Evolutionary conservation across 352 stramenopile species (phyloP).

Genomic region (Globisporangium camurandrum): DNA sequence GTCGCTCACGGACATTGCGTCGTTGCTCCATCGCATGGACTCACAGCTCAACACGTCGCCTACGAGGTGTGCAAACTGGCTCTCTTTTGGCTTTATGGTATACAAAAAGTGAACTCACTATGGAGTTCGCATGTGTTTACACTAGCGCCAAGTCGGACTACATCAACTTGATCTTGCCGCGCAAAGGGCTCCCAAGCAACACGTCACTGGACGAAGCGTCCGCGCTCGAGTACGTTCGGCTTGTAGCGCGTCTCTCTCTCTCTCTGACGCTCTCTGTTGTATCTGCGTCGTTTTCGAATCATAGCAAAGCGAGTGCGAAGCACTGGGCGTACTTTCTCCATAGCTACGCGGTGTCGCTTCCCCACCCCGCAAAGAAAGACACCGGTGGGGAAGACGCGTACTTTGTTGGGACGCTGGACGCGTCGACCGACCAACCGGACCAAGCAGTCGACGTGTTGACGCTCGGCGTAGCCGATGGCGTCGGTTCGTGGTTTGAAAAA

Average conservation of each 20-base stretch:
- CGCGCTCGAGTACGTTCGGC: slow-evolving; percentile 7
- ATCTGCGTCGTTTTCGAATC: neutral
- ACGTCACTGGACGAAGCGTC: slow-evolving; percentile 33
- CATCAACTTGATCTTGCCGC: slow-evolving; percentile 80
- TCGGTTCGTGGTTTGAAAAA: slow-evolving; percentile 94
- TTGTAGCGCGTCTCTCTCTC: neutral
- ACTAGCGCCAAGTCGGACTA: slow-evolving; percentile 86
- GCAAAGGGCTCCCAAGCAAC: slow-evolving; percentile 72
- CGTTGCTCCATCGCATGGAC: slow-evolving; percentile 58
- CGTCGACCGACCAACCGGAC: slow-evolving; percentile 21
- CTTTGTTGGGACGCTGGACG: slow-evolving; percentile 83
- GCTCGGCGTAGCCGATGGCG: slow-evolving; percentile 92
- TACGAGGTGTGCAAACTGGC: slow-evolving; percentile 25
- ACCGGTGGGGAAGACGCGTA: slow-evolving; percentile 90
- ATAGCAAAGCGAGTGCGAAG: slow-evolving; percentile 13
- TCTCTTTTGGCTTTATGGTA: too few species aligned
- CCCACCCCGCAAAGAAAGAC: slow-evolving; percentile 62
- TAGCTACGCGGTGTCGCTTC: slow-evolving; percentile 70
- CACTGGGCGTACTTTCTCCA: slow-evolving; percentile 55
- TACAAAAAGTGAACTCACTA: too few species aligned
- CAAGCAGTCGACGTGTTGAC: slow-evolving; percentile 66
- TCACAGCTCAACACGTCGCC: slow-evolving; percentile 36
- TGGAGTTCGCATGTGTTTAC: slow-evolving; percentile 3
- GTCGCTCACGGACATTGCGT: slow-evolving; percentile 74
- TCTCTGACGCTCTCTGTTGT: neutral